Base-by-base conservation (phyloP, 768 basidiomycete species). In the Leccinum longicurvipes region DNA sequence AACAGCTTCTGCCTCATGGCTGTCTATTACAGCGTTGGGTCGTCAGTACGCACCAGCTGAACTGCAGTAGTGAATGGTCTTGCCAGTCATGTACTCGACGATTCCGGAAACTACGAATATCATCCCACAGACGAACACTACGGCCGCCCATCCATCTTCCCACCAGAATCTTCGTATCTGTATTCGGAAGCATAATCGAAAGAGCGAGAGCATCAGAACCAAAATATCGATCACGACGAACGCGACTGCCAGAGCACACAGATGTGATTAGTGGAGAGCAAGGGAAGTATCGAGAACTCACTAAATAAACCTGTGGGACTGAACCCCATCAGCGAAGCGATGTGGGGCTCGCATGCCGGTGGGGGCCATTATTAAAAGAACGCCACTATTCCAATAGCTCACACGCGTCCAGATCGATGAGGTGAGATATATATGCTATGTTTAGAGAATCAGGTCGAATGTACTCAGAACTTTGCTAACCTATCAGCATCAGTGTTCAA, bases 121-220 rank as follows among this genome's bases (percentile, higher is more conserved):
- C n/a, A 21, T 48, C 28, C 28, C 47, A 3, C n/a, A 29, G 47
- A 48, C n/a, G 6, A 48, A n/a, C 28, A 27, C 47, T 14, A 48
- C 47, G 5, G 19, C 53, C 15, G 66, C 60, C 63, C 67, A 68
- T 3, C 25, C 9, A 41, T 66, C 65, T 53, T 68, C 66, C 67
- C 67, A 66, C 63, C 65, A 66, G 31, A 65, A 57, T 29, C 60
- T 19, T 39, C 44, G 60, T 48, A 64, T 57, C 23, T 23, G 47
- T 12, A 57, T 23, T n/a, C 63, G 60, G 29, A 64, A 54, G 1
- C 46, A 45, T 14, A 65, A 21, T 8, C 63, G 63, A 51, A 59
- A 59, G 3, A 64, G 24, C 0, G 57, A 59, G 31, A 64, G 53
- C 4, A 57, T 29, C 1, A 57, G 10, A 17, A 25, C 53, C 10